A percentile compares a stretch with the other conserved stretches of the same genome.
Evolutionary conservation across 225 moss, liverwort and hornwort genomes (phyloP).

Genomic region (Sphagnum contortum): DNA sequence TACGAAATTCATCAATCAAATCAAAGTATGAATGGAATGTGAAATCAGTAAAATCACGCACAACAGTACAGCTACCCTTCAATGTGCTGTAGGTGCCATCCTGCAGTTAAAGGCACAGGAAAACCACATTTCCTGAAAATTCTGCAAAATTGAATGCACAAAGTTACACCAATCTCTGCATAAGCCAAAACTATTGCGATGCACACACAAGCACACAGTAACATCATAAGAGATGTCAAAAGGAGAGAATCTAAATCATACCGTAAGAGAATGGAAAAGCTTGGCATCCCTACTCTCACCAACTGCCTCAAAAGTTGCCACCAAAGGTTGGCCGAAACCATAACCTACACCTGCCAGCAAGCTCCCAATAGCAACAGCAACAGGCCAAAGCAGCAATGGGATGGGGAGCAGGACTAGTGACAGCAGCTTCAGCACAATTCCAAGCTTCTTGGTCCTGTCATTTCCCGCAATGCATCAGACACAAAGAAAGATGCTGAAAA

Average conservation of each 20-base stretch:
- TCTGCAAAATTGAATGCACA: too few species aligned
- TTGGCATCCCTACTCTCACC: conserved; percentile 38
- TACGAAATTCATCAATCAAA: conserved; percentile 58
- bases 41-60: conserved; percentile 64
- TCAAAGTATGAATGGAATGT: conserved; percentile 57
- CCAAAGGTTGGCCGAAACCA: conserved; percentile 62
- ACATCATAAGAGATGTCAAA: too few species aligned
- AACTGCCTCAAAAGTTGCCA: conserved; percentile 77
- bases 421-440: conserved; percentile 49
- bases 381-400: conserved; percentile 57
- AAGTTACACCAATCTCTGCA: too few species aligned
- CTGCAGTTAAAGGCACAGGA: conserved; percentile 8
- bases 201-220: too few species aligned
- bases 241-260: conserved; percentile 11
- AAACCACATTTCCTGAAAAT: too few species aligned
- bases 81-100: conserved; percentile 64
- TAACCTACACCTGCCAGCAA: conserved; percentile 67
- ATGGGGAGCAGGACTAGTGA: conserved; percentile 53
- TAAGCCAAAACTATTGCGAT: too few species aligned
- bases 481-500: background rate
- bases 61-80: conserved; percentile 59
- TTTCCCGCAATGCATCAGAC: too few species aligned
- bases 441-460: conserved; percentile 63
- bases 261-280: conserved; percentile 48
- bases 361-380: conserved; percentile 44